Evolutionary conservation across 1,284 basidiomycete species (phyloP).

Genomic region (Violaceomyces palustris): DNA sequence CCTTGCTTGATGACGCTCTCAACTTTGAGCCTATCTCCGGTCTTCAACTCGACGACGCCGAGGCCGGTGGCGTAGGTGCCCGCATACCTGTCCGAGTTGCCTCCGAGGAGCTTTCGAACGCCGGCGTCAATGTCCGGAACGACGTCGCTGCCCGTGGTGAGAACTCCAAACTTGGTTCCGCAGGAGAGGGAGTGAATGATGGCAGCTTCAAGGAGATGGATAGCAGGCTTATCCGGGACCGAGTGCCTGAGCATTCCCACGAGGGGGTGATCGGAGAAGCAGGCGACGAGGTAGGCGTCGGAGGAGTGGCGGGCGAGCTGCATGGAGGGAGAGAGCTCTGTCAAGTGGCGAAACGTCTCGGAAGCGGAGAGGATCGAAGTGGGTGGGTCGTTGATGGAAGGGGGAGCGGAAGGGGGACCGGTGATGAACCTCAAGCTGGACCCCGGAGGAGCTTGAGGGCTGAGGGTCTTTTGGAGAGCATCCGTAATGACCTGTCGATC

Average conservation of each 20-base stretch:
- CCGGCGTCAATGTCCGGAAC: conserved; percentile 33
- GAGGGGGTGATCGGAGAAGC: conserved; percentile 39
- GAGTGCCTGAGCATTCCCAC: conserved; percentile 17
- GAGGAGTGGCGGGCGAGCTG: conserved; percentile 3
- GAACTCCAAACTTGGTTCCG: conserved; percentile 18
- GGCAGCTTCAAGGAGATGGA: conserved; percentile 35
- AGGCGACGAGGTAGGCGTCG: conserved; percentile 26
- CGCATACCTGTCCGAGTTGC: conserved; percentile 21
- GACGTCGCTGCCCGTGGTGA: conserved; percentile 29
- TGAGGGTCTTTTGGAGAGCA: conserved; percentile 3
- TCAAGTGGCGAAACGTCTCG: conserved; percentile 8
- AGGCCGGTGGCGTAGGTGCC: conserved; percentile 26
- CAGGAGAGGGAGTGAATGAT: conserved; percentile 11
- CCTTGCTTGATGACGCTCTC: conserved; percentile 11
- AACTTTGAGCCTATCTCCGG: conserved; percentile 9
- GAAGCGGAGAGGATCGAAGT: conserved; percentile 22
- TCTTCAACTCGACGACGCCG: conserved; percentile 32
- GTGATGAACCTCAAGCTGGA: conserved; percentile 7
- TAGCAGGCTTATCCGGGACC: conserved; percentile 5
- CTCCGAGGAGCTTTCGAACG: conserved; percentile 21
- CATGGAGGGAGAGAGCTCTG: background rate
- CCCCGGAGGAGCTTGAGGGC: conserved; percentile 1
- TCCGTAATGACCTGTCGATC: too few relatives aligned
- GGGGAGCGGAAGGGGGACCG: conserved; percentile 17
- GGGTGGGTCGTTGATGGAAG: conserved; percentile 18